phyloP scores from a whole-genome alignment of 768 basidiomycete genomes.

The Mycena rebaudengoi region DNA sequence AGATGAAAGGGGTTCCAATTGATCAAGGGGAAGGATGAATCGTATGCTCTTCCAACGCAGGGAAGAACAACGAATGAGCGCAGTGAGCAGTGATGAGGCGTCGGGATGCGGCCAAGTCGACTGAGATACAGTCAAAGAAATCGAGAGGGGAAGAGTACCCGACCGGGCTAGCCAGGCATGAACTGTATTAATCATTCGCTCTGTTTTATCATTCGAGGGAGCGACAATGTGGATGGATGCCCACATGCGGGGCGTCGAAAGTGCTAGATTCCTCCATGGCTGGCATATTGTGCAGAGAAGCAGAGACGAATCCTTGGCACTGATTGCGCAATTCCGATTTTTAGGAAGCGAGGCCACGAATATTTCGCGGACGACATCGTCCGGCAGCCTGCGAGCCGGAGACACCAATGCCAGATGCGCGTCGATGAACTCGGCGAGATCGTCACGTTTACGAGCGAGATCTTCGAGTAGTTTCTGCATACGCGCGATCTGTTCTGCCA shows the following conservation, averaged over 20 bases:
- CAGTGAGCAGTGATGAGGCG: too few relatives aligned
- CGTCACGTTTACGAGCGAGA: background rate
- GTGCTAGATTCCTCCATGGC: background rate
- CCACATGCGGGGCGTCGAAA: conserved; percentile 5
- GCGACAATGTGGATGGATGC: background rate
- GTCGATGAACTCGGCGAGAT: background rate
- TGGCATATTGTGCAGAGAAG: background rate
- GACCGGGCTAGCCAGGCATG: background rate
- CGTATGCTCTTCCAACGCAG: background rate
- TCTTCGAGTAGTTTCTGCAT: background rate
- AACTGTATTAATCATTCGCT: background rate
- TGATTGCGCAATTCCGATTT: background rate
- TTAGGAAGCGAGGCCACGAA: background rate
- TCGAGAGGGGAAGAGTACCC: conserved; percentile 1
- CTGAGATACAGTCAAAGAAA: too few relatives aligned
- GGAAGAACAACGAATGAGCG: background rate
- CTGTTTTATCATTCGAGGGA: background rate
- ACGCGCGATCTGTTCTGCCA: background rate
- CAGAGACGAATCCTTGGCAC: background rate
- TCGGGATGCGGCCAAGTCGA: too few relatives aligned
- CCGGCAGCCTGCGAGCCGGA: conserved; percentile 2
- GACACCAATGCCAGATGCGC: conserved; percentile 4
- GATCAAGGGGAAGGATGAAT: background rate
- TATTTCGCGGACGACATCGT: conserved; percentile 4
- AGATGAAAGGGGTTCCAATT: background rate